A percentile compares a stretch with the other conserved stretches of the same genome.
Conservation (phyloP, 257 asterid species). For the Thymus quinquecostatus region DNA sequence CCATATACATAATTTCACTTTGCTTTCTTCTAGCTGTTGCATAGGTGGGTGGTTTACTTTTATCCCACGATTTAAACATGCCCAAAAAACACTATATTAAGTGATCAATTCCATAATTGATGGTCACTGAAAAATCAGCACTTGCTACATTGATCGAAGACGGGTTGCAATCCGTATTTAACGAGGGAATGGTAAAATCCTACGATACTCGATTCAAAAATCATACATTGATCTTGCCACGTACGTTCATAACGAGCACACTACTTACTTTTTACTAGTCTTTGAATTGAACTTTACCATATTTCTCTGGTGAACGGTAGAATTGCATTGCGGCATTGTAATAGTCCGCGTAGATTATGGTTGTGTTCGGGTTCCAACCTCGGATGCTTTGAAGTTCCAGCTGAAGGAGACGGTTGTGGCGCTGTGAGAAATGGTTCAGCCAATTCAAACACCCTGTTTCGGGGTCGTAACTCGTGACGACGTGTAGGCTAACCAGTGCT, state of each 20-base stretch:
- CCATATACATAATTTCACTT: no score
- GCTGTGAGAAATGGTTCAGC: conserved; percentile 40
- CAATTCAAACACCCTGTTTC: conserved; percentile 49
- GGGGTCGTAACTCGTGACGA: conserved; percentile 32
- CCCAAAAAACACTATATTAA: no score
- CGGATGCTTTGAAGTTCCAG: conserved; percentile 21
- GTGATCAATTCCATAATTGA: no score
- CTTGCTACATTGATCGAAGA: not conserved
- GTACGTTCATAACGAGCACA: no score
- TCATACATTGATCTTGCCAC: no score
- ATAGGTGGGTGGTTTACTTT: no score
- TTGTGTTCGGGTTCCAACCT: conserved; percentile 34
- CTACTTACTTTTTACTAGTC: no score
- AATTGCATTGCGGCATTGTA: conserved; percentile 49
- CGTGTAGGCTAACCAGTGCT: no score
- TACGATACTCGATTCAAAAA: not conserved
- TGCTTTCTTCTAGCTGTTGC: no score
- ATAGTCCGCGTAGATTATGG: conserved; percentile 54
- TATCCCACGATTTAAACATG: no score
- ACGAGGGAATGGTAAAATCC: conserved; percentile 36
- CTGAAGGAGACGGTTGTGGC: not conserved
- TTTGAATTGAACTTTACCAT: conserved; percentile 15
- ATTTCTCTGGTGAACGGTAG: conserved; percentile 31
- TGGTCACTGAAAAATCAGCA: no score
- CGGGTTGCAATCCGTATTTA: not conserved